These are phyloP conservation scores for Pythium aquatile DNA, from an alignment of 352 stramenopile species.

Conservation along the genomic window DNA sequence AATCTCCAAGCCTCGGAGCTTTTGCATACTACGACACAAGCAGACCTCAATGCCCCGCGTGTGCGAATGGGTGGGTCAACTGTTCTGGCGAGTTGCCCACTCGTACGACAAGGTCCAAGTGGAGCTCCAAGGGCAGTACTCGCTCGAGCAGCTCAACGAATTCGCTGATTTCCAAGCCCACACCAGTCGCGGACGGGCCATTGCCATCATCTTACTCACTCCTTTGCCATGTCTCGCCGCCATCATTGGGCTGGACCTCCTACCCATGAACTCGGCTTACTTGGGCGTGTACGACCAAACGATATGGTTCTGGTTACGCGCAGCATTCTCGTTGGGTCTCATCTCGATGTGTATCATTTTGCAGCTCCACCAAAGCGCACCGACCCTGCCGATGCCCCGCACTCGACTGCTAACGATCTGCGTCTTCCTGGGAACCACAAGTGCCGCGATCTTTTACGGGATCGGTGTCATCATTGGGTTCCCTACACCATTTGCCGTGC, in stretches of 20 bases:
- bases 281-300: neutral
- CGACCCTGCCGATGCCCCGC: neutral
- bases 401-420: neutral
- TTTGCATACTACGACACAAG: too few relatives aligned
- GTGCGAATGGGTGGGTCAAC: too few relatives aligned
- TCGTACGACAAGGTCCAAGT: neutral
- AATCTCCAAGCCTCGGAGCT: too few relatives aligned
- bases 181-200: neutral
- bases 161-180: neutral
- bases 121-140: constrained; percentile 1
- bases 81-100: neutral
- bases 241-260: neutral
- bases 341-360: neutral
- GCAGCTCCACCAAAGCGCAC: constrained; percentile 1
- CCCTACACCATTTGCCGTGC: constrained; percentile 11
- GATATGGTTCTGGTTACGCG: neutral
- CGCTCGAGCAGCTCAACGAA: neutral
- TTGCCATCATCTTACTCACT: neutral
- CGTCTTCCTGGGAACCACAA: neutral
- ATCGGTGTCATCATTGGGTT: constrained; percentile 7
- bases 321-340: neutral
- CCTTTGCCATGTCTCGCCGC: neutral
- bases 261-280: neutral
- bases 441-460: neutral
- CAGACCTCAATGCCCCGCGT: too few relatives aligned